phyloP scores from a whole-genome alignment of 2,329 filamentous ascomycete genomes.

The Beauveria sp. region DNA sequence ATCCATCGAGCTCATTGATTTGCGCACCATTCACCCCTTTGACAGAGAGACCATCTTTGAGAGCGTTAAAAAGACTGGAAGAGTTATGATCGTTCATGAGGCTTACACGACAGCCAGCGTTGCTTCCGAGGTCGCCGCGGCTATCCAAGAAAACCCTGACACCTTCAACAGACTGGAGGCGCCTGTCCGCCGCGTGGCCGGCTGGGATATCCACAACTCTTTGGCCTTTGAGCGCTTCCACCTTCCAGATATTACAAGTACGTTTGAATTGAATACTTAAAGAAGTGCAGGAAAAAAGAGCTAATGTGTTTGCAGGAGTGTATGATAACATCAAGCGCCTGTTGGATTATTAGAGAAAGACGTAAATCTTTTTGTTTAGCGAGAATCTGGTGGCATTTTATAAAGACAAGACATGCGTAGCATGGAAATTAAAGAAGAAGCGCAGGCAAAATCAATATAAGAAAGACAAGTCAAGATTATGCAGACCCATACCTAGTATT shows the following conservation, averaged over 20 bases:
- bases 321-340: conserved; percentile 64
- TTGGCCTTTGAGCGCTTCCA: conserved; percentile 74
- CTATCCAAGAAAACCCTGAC: conserved; percentile 67
- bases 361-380: neutral
- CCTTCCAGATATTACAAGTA: conserved; percentile 78
- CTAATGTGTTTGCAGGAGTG: conserved; percentile 41
- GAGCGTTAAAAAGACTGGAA: conserved; percentile 80
- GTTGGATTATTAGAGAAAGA: conserved; percentile 49
- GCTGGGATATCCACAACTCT: conserved; percentile 82
- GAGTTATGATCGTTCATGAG: conserved; percentile 85
- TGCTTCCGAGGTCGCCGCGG: conserved; percentile 81
- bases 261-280: conserved; percentile 28
- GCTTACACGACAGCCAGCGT: conserved; percentile 86
- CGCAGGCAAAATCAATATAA: neutral
- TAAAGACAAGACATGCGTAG: neutral
- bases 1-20: conserved; percentile 76
- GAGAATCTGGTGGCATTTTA: neutral
- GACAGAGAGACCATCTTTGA: conserved; percentile 72
- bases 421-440: neutral
- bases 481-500: neutral
- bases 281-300: neutral
- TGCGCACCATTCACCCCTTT: conserved; percentile 88
- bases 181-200: conserved; percentile 74
- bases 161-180: conserved; percentile 81
- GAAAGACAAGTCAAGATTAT: neutral